Evolutionary conservation across 208 protist species (phyloP), one percentile per base, ranked within the genome.

Genomic region (Angomonas desouzai): DNA sequence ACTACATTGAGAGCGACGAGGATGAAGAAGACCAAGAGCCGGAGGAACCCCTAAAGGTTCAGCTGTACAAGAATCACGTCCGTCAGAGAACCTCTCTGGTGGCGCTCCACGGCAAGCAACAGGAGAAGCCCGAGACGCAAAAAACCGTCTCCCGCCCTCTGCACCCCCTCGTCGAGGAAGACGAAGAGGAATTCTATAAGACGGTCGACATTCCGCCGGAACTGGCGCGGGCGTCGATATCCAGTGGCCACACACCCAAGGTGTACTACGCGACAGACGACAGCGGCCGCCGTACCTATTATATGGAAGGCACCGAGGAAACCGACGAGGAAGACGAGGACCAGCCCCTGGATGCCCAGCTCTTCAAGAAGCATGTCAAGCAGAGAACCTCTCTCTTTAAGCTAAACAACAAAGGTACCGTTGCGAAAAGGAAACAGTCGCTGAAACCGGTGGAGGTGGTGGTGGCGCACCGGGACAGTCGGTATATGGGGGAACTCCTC

Each of bases 301-400:
- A 51, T 16, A 13, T 51, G 18, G 45, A 51, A 16, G 20, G n/a
- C 6, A 23, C 20, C 9, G 45, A 51, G 20, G 45, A 18, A 18
- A 40, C 36, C 36, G 36, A 51, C 45, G 45, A 51, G 6, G 45
- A 51, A 23, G 45, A 51, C 45, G 45, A 51, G 18, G 45, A 51
- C 6, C 9, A 51, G 20, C 45, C 45, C 3, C 45, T 51, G 18
- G 18, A 13, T 9, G 45, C 20, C 18, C 18, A 51, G 20, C 18
- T 51, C 3, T 51, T 27, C 20, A 51, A 51, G 45, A 51, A 51
- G 10, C 45, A 51, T 16, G 20, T 51, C 6, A 51, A 51, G 45
- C 45, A 51, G 20, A 13, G 45, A 23, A 23, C 45, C 6, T 51
- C 45, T 23, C 45, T 51, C 20, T 51, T 27, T 23, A 51, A 51